Base-by-base conservation (phyloP, 371 early-diverging fungal genomes). In the Dichotomocladium elegans region DNA sequence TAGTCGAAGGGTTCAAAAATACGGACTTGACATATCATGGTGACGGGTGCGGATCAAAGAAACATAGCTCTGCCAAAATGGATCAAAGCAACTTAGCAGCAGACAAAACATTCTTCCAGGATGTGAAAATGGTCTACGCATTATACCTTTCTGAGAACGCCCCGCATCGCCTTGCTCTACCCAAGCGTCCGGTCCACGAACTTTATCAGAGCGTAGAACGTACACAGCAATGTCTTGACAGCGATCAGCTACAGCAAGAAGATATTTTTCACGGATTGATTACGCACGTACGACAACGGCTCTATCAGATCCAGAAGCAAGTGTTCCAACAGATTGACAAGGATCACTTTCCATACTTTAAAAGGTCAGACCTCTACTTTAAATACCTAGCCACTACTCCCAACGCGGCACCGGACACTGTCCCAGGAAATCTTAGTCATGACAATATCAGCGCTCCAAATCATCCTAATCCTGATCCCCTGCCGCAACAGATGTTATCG, bases 1-100 rank as follows among this genome's bases (percentile, higher is more conserved):
- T 80, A 37, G 82, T 89, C 10, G 83, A 91, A 55, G 83, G 88
- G 1, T 77, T 91, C 27, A 73, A 81, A 25, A 80, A 66, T 29
- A 58, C 66, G 4, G 47, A 44, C 14, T 34, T 42, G 35, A 26
- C 42, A 7, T 59, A 60, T 17, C n/a, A n/a, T n/a, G n/a, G n/a
- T n/a, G n/a, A n/a, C n/a, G n/a, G n/a, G n/a, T n/a, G n/a, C n/a
- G n/a, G n/a, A n/a, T n/a, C n/a, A n/a, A n/a, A n/a, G n/a, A n/a
- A n/a, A n/a, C n/a, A n/a, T n/a, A n/a, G n/a, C n/a, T n/a, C n/a
- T n/a, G 42, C 33, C 0, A 43, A 57, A 3, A 46, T 41, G 26
- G 46, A 47, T 25, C 17, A 48, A 6, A 21, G n/a, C 31, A 3
- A 55, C 35, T 41, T 46, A 30, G 42, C 65, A 27, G 64, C 63